Conservation (phyloP, 106 monocot species). For the Platanthera zijinensis region DNA sequence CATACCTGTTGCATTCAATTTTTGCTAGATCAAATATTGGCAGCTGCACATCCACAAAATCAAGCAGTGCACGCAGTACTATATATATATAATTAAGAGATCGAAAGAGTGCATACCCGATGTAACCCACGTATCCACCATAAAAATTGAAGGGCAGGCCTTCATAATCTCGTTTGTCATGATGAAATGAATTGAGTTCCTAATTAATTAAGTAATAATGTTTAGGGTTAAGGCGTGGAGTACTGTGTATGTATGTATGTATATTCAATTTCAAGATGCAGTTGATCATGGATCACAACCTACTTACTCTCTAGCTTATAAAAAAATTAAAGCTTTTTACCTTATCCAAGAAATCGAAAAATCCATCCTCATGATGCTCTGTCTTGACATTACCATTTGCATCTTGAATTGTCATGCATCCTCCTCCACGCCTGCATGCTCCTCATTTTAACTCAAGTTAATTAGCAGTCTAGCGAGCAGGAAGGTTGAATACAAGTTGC, state of each 20-base stretch:
- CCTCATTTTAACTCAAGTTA: constrained; percentile 14
- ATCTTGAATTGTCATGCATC: constrained; percentile 60
- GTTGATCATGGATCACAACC: too few relatives aligned
- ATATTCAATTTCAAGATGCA: too few relatives aligned
- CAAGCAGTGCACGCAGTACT: too few relatives aligned
- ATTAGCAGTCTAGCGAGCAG: background rate
- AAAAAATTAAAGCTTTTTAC: too few relatives aligned
- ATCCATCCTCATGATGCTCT: constrained; percentile 49
- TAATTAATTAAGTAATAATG: constrained; percentile 11
- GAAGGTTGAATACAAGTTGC: too few relatives aligned
- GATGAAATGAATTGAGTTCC: constrained; percentile 74
- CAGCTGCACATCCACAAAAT: background rate
- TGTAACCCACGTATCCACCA: constrained; percentile 83
- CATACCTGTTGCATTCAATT: too few relatives aligned
- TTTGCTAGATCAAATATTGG: too few relatives aligned
- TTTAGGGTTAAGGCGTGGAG: too few relatives aligned
- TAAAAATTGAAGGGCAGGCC: constrained; percentile 84
- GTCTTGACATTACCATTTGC: constrained; percentile 25
- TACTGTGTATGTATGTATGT: too few relatives aligned
- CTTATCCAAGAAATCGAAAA: constrained; percentile 71
- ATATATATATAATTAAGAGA: too few relatives aligned
- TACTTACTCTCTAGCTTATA: too few relatives aligned
- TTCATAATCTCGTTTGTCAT: constrained; percentile 74
- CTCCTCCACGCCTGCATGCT: constrained; percentile 46
- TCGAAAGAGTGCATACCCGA: constrained; percentile 65